Conservation (phyloP, 1,284 basidiomycete genomes). For the Naganishia sp. region DNA sequence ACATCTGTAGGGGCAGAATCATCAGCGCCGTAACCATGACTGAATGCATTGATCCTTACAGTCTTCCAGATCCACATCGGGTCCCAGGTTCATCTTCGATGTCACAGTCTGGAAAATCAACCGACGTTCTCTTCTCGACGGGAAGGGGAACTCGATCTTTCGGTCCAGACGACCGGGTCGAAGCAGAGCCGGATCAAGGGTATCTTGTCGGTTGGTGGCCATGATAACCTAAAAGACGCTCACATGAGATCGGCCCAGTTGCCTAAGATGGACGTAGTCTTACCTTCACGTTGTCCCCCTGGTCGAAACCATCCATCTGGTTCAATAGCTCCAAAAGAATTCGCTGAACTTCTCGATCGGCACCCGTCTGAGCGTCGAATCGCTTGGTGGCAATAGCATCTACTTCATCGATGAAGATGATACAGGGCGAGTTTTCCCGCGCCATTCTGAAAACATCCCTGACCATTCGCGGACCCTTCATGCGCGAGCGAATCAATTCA, state of each 20-base stretch:
- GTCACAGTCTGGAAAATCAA: constrained; percentile 98
- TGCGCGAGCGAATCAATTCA: constrained; percentile 1
- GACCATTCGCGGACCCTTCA: constrained; percentile 92
- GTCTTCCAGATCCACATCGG: constrained; percentile 97
- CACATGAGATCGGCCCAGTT: not conserved
- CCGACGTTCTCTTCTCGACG: constrained; percentile 91
- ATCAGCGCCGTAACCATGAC: not conserved
- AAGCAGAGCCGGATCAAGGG: constrained; percentile 91
- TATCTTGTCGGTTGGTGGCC: constrained; percentile 96
- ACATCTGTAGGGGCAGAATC: constrained; percentile 65
- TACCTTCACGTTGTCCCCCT: constrained; percentile 98
- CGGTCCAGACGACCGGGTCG: constrained; percentile 96
- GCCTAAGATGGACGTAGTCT: constrained; percentile 29
- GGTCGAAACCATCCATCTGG: constrained; percentile 99
- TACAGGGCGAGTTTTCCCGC: constrained; percentile 93
- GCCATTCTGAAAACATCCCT: constrained; percentile 98
- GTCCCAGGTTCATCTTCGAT: constrained; percentile 94
- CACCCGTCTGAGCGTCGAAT: constrained; percentile 99
- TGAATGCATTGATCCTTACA: constrained; percentile 61
- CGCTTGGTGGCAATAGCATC: constrained; percentile 99
- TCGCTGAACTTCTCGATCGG: constrained; percentile 98
- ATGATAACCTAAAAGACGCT: constrained; percentile 76
- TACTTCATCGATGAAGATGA: constrained; percentile 99
- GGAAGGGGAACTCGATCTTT: constrained; percentile 98
- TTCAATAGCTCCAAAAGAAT: constrained; percentile 97